A percentile compares a stretch with the other conserved stretches of the same genome.
phyloP scores from a whole-genome alignment of 148 eudicot species.

The Dianthus caryophyllus region DNA sequence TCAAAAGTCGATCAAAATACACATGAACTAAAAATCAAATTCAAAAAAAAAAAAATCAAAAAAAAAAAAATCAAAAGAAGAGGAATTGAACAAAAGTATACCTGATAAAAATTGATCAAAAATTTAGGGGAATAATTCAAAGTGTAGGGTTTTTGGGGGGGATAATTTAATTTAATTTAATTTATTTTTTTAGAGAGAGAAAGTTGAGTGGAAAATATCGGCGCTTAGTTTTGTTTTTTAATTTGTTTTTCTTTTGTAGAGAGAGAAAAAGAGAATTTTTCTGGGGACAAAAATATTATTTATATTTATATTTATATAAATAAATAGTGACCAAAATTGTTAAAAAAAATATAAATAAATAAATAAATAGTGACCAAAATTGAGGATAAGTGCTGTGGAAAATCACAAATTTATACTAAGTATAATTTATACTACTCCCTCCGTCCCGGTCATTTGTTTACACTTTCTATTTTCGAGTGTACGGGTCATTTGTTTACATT shows the following conservation, averaged over 20 bases:
- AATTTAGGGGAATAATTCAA: background rate
- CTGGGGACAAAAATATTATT: background rate
- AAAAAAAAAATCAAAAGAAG: background rate
- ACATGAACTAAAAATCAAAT: background rate
- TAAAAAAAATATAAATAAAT: too few relatives aligned
- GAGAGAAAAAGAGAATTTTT: background rate
- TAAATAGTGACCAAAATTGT: background rate
- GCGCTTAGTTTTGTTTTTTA: constrained; percentile 3
- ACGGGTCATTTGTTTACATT: too few relatives aligned
- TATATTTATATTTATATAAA: background rate
- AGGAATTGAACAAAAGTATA: background rate
- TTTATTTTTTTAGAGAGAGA: constrained; percentile 23
- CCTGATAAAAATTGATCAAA: constrained; percentile 14
- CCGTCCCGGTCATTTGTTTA: too few relatives aligned
- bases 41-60: background rate
- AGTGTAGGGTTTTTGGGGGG: too few relatives aligned
- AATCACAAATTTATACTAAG: too few relatives aligned
- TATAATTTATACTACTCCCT: too few relatives aligned
- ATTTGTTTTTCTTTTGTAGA: background rate
- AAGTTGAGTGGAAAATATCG: constrained; percentile 20
- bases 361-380: background rate
- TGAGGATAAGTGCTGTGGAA: background rate
- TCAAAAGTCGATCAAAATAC: constrained; percentile 1
- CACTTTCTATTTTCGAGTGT: too few relatives aligned
- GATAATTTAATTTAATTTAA: too few relatives aligned